Percentiles rank a stretch among this genome's conserved stretches.
Conservation (phyloP, 1,284 basidiomycete genomes). For the Cryptococcus sp. region DNA sequence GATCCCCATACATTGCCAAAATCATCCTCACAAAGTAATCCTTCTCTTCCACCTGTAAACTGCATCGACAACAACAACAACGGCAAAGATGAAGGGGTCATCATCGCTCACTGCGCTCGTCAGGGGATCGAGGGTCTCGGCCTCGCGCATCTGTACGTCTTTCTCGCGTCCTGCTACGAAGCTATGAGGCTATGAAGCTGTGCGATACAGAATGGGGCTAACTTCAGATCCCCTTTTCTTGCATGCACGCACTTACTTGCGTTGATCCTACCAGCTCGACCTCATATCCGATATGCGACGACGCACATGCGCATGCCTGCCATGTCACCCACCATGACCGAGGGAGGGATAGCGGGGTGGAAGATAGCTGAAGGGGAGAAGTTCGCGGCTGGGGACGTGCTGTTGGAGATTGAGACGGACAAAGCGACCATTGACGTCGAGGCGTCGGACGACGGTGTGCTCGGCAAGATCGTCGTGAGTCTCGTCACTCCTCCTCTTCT, state of each 20-base stretch:
- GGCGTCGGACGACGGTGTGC: conserved; percentile 90
- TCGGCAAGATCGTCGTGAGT: conserved; percentile 85
- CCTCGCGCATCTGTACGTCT: conserved; percentile 1
- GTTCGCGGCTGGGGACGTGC: conserved; percentile 82
- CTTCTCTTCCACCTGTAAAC: background rate
- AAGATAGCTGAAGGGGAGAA: conserved; percentile 86
- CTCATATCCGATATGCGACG: conserved; percentile 60
- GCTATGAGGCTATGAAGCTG: background rate
- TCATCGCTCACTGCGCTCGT: conserved; percentile 3
- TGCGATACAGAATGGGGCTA: background rate
- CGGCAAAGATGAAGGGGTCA: conserved; percentile 5
- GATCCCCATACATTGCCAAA: background rate
- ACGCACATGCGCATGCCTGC: conserved; percentile 83
- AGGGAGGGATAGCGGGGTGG: conserved; percentile 91
- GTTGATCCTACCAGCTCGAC: background rate
- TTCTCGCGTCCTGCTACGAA: background rate
- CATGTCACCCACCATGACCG: conserved; percentile 99
- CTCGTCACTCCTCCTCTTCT: background rate
- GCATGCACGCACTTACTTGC: background rate
- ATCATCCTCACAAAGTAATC: background rate
- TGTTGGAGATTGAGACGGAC: conserved; percentile 97
- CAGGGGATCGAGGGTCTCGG: conserved; percentile 2
- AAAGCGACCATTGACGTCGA: conserved; percentile 99
- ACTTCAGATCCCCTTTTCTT: background rate
- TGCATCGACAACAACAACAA: background rate